These are phyloP conservation scores for Suhomyces kilbournensis DNA, from an alignment of 805 yeast species.

Conservation along the genomic window DNA sequence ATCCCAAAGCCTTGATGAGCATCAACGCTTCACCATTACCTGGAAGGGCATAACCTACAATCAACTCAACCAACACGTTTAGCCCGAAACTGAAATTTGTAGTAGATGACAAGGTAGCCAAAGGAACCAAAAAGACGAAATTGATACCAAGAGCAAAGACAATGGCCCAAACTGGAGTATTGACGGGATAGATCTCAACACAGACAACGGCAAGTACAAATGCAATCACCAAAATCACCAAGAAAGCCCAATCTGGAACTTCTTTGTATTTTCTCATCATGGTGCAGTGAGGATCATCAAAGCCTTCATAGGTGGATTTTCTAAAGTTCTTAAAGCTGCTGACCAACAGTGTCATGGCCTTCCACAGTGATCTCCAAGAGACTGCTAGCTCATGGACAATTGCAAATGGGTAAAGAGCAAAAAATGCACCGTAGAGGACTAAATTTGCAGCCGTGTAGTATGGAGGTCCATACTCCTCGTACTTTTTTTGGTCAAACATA, in stretches of 20 bases:
- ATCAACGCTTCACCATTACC: conserved; percentile 24
- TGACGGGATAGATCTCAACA: conserved; percentile 31
- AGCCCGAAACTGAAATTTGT: conserved; percentile 14
- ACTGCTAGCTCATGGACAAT: conserved; percentile 16
- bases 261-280: conserved; percentile 34
- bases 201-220: conserved; percentile 25
- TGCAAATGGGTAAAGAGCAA: conserved; percentile 24
- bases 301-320: conserved; percentile 30
- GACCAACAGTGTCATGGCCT: conserved; percentile 12
- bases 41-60: conserved; percentile 25
- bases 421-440: conserved; percentile 24
- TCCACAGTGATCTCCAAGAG: conserved; percentile 11
- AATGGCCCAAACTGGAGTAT: conserved; percentile 61
- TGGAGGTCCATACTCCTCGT: conserved; percentile 25
- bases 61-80: conserved; percentile 17
- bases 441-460: conserved; percentile 26
- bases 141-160: conserved; percentile 52
- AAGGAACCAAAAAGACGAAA: conserved; percentile 39
- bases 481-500: conserved; percentile 18
- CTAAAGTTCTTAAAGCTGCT: conserved; percentile 13
- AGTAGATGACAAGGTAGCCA: conserved; percentile 12
- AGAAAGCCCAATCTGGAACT: conserved; percentile 33
- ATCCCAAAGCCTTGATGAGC: conserved; percentile 22
- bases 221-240: conserved; percentile 19
- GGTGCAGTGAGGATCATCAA: conserved; percentile 29